A percentile compares a stretch with the other conserved stretches of the same genome.
Evolutionary conservation across 441 rosid genomes (phyloP).

Genomic region (Dalechampia spathulata): DNA sequence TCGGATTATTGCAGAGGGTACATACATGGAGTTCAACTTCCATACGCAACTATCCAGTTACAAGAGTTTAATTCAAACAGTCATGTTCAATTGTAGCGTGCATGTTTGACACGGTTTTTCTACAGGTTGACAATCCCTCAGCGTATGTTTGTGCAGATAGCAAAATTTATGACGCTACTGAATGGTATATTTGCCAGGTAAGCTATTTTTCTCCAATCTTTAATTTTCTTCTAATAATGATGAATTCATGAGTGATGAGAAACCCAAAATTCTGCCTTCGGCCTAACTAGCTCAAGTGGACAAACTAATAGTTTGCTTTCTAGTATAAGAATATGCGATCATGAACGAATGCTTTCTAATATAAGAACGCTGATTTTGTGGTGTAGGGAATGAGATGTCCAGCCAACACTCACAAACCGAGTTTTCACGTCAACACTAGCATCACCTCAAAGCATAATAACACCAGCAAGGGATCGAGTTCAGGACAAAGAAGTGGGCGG

Average conservation of each 20-base stretch:
- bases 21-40: background rate
- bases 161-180: slow-evolving; percentile 82
- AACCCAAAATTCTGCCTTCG: too few species aligned
- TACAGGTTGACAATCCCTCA: slow-evolving; percentile 70
- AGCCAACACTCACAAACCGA: slow-evolving; percentile 87
- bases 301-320: too few species aligned
- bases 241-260: too few species aligned
- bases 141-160: slow-evolving; percentile 94
- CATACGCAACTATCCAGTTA: too few species aligned
- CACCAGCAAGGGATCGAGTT: slow-evolving; percentile 43
- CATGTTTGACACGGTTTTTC: slow-evolving; percentile 13
- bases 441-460: slow-evolving; percentile 46
- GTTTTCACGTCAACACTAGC: slow-evolving; percentile 88
- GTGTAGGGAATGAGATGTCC: slow-evolving; percentile 95
- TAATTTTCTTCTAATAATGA: too few species aligned
- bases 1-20: slow-evolving; percentile 90
- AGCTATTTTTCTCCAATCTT: slow-evolving; percentile 9
- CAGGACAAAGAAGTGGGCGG: slow-evolving; percentile 59
- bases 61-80: too few species aligned
- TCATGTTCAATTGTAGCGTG: too few species aligned
- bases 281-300: too few species aligned
- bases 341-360: background rate
- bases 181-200: slow-evolving; percentile 99
- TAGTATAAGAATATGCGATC: too few species aligned
- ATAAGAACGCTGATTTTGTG: too few species aligned